Percentiles rank a stretch among this genome's conserved stretches.
These are phyloP conservation scores for Candida adriatica DNA, from an alignment of 805 yeast species.

Conservation along the genomic window DNA sequence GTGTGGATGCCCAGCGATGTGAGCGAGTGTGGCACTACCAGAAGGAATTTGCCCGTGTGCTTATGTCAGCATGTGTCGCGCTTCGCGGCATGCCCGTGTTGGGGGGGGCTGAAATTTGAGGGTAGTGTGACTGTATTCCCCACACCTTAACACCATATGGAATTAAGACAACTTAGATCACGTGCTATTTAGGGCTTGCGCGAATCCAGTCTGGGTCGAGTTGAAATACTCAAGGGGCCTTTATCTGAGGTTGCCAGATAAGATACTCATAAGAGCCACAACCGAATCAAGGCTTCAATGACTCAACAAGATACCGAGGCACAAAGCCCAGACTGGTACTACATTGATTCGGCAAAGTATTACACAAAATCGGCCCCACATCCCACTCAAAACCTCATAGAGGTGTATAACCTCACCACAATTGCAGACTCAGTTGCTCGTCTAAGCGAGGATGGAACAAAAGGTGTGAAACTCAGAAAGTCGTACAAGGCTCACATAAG, in stretches of 20 bases:
- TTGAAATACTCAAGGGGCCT: too few species aligned
- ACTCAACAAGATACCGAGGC: conserved; percentile 13
- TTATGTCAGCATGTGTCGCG: conserved; percentile 4
- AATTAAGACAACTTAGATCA: too few species aligned
- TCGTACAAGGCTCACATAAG: conserved; percentile 89
- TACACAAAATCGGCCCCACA: conserved; percentile 47
- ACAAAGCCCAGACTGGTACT: conserved; percentile 28
- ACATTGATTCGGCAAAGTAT: conserved; percentile 28
- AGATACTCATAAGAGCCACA: too few species aligned
- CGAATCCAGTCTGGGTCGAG: too few species aligned
- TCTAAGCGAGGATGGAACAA: conserved; percentile 79
- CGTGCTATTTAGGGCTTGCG: too few species aligned
- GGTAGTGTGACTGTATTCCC: too few species aligned
- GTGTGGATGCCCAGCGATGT: conserved; percentile 15
- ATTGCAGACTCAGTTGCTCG: conserved; percentile 81
- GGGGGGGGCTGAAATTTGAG: too few species aligned
- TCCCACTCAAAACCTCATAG: conserved; percentile 66
- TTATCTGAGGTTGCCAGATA: too few species aligned
- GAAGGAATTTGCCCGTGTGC: conserved; percentile 1
- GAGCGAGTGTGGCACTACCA: conserved; percentile 12
- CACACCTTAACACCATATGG: too few species aligned
- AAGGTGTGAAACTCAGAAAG: conserved; percentile 88
- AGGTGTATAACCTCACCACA: conserved; percentile 57
- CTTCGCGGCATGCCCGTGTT: conserved; percentile 1
- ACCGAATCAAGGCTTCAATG: too few species aligned